These are phyloP conservation scores for Stenogyne calaminthoides DNA, from an alignment of 305 asterid species.

Conservation along the genomic window DNA sequence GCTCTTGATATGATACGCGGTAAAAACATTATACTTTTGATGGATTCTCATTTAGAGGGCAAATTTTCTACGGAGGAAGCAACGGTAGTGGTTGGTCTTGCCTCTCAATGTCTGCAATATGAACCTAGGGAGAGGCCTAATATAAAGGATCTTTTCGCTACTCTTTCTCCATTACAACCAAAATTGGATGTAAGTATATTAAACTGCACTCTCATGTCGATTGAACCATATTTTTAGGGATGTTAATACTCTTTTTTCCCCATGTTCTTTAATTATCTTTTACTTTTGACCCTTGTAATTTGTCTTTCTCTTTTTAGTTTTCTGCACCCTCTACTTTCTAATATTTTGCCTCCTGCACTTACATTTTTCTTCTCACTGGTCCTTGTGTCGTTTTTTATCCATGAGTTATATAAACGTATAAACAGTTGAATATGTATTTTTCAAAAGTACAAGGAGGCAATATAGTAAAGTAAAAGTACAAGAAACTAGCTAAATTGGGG, in stretches of 20 bases:
- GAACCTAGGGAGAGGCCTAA: slow-evolving; percentile 66
- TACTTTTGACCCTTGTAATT: neutral
- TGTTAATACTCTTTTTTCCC: neutral
- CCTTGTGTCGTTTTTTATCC: neutral
- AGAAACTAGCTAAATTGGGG: too few relatives aligned
- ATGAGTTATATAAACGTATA: neutral
- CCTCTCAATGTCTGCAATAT: slow-evolving; percentile 60
- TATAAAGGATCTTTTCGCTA: slow-evolving; percentile 50
- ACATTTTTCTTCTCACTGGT: neutral
- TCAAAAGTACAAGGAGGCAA: neutral
- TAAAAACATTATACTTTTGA: slow-evolving; percentile 52
- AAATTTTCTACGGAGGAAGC: slow-evolving; percentile 65
- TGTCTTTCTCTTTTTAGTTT: neutral
- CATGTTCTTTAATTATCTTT: neutral
- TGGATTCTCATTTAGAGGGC: slow-evolving; percentile 70
- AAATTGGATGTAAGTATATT: slow-evolving; percentile 54
- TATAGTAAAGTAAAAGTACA: neutral
- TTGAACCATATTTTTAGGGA: neutral
- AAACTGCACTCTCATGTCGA: slow-evolving; percentile 5
- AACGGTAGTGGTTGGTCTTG: slow-evolving; percentile 55
- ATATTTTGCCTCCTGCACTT: neutral
- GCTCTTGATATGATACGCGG: slow-evolving; percentile 73
- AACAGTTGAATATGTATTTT: neutral
- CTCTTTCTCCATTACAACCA: slow-evolving; percentile 57
- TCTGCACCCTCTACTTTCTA: neutral